Conservation (phyloP, 1,284 basidiomycete species). For the Trametes versicolor region DNA sequence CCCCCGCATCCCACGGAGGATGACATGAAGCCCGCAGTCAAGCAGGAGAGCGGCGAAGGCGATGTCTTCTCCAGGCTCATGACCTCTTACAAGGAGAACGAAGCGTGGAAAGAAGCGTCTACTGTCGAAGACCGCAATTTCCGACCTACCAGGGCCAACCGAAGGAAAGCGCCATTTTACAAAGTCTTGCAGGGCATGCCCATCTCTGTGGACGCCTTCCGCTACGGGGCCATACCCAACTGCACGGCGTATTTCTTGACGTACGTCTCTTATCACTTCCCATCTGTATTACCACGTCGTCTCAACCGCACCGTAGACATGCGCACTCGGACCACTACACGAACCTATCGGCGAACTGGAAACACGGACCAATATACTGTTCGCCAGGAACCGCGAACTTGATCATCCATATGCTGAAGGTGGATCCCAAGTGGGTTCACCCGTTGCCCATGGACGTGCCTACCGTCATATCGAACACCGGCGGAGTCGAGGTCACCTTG, state of each 20-base stretch:
- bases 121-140: slow-evolving; percentile 59
- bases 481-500: slow-evolving; percentile 89
- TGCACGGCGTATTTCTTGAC: slow-evolving; percentile 92
- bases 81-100: slow-evolving; percentile 82
- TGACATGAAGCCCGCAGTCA: slow-evolving; percentile 4
- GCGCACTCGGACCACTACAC: slow-evolving; percentile 97
- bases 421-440: slow-evolving; percentile 88
- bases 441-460: slow-evolving; percentile 86
- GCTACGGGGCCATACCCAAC: slow-evolving; percentile 90
- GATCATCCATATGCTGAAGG: slow-evolving; percentile 89
- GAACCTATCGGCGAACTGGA: slow-evolving; percentile 88
- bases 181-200: slow-evolving; percentile 98
- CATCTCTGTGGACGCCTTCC: slow-evolving; percentile 95
- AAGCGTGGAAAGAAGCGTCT: slow-evolving; percentile 86
- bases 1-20: neutral
- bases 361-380: slow-evolving; percentile 93
- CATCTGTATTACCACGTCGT: no score
- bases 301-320: slow-evolving; percentile 62
- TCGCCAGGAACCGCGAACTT: slow-evolving; percentile 92
- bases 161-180: slow-evolving; percentile 90
- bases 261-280: slow-evolving; percentile 53
- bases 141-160: slow-evolving; percentile 57
- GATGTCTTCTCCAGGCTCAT: slow-evolving; percentile 85
- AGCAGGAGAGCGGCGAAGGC: slow-evolving; percentile 21
- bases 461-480: slow-evolving; percentile 81